phyloP scores from a whole-genome alignment of 2,329 filamentous ascomycete species.

The Aspergillus flavus region DNA sequence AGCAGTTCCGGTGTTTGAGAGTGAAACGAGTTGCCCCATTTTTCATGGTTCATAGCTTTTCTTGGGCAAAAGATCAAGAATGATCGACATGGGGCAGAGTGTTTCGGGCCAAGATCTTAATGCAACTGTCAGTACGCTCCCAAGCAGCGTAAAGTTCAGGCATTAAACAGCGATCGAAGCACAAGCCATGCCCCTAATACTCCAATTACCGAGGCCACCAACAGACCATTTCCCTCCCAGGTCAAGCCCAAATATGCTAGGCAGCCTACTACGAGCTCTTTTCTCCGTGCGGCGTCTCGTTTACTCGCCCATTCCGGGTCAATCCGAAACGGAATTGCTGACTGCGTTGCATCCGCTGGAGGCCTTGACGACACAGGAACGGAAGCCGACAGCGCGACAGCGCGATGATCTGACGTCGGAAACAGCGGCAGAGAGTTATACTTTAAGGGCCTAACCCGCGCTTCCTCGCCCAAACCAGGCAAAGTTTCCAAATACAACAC shows the following conservation, averaged over 20 bases:
- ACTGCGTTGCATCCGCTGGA: conserved; percentile 38
- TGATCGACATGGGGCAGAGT: conserved; percentile 17
- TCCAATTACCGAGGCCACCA: conserved; percentile 43
- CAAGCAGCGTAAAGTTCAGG: conserved; percentile 14
- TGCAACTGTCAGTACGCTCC: background rate
- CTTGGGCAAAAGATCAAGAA: conserved; percentile 13
- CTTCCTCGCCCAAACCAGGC: conserved; percentile 48
- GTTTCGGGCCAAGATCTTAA: conserved; percentile 10
- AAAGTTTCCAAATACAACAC: conserved; percentile 74
- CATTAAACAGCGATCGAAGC: conserved; percentile 38
- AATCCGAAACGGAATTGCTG: conserved; percentile 59
- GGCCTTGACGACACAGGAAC: conserved; percentile 59
- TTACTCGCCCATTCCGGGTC: conserved; percentile 59
- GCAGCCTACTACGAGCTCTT: conserved; percentile 63
- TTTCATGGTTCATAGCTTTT: conserved; percentile 6
- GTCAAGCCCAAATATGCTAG: conserved; percentile 57
- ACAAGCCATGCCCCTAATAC: conserved; percentile 46
- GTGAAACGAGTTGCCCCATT: conserved; percentile 14
- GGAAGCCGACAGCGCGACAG: conserved; percentile 72
- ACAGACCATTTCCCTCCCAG: conserved; percentile 48
- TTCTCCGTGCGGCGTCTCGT: conserved; percentile 56
- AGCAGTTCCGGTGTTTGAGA: conserved; percentile 9
- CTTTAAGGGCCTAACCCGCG: conserved; percentile 54
- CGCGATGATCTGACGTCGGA: conserved; percentile 82
- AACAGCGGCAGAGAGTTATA: conserved; percentile 80